phyloP scores from a whole-genome alignment of 345 rosid genomes.

The Diplotaxis tenuifolia region DNA sequence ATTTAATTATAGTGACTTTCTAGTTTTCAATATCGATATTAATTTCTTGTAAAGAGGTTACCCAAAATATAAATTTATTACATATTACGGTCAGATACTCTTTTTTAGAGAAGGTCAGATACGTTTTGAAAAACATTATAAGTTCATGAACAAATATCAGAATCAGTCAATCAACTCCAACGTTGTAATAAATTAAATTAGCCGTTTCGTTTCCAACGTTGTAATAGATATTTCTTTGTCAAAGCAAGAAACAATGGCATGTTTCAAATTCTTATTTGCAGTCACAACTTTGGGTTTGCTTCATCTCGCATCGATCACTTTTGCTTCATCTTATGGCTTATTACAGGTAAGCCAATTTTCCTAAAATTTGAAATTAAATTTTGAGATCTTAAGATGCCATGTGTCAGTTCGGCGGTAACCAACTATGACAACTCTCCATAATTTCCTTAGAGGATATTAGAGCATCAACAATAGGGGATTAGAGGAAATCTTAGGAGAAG shows the following conservation, averaged over 20 bases:
- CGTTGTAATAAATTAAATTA: neutral
- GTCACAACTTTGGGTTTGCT: slow-evolving; percentile 6
- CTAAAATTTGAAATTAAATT: neutral
- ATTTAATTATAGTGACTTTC: neutral
- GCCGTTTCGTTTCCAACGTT: neutral
- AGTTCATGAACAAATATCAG: neutral
- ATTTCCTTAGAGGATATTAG: too few species aligned
- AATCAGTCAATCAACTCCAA: neutral
- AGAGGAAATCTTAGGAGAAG: too few species aligned
- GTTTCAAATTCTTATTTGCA: slow-evolving; percentile 13
- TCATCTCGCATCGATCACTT: slow-evolving; percentile 11
- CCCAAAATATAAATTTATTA: neutral
- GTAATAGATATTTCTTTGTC: neutral
- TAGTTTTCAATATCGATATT: neutral
- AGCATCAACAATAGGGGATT: too few species aligned
- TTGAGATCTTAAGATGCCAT: slow-evolving; percentile 6
- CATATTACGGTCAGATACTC: neutral
- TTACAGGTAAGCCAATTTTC: slow-evolving; percentile 19
- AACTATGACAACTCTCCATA: too few species aligned
- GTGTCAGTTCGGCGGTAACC: neutral
- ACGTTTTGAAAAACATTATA: neutral
- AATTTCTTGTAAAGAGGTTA: neutral
- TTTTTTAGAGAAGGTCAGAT: neutral
- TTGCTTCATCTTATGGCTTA: slow-evolving; percentile 6
- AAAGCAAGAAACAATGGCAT: slow-evolving; percentile 18